Evolutionary conservation across 139 green algal genomes (phyloP), one percentile per base, ranked within the genome.

Genomic region (Chlamydomonas eustigma): DNA sequence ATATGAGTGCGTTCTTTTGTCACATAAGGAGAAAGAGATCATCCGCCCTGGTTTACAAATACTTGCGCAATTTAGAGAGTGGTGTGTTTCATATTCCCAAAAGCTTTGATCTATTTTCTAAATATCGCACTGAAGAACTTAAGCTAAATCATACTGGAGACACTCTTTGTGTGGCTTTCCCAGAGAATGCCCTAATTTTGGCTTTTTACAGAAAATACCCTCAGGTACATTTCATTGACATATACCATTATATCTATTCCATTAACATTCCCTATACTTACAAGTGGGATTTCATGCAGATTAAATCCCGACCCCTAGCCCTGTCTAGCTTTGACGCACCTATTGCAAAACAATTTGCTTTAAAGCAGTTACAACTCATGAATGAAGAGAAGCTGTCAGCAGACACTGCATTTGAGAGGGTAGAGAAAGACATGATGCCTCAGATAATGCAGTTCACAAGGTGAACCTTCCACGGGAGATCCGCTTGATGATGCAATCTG

Each of bases 21-120:
- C 52, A 68, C 52, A 31, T 68, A 4, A 25, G 18, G 12, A 25
- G 12, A 28, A 22, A 31, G 18, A 25, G 52, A 25, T 5, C 52
- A 4, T 4, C 52, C 8, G 52, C 52, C n/a, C 31, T 81, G 1
- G 37, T 81, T 0, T 50, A 65, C 8, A 81, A 75, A 69, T 39
- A 77, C n/a, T 52, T 81, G 76, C 76, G 76, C 3, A 58, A 81
- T 22, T 1, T 81, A 2, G 76, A 81, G 38, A 77, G 51, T 33
- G 71, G 58, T n/a, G 8, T 51, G n/a, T 81, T 77, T 8, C 30
- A 31, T 12, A 64, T 28, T 24, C 76, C 76, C 0, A 68, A 39
- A 0, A 50, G 31, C 37, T 69, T 64, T 37, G 76, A 81, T n/a
- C 39, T 71, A 0, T 32, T 81, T 0, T 39, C 52, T 37, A 73